phyloP scores from a whole-genome alignment of 371 early-diverging fungal genomes.

The Dinochytrium kinnereticum region DNA sequence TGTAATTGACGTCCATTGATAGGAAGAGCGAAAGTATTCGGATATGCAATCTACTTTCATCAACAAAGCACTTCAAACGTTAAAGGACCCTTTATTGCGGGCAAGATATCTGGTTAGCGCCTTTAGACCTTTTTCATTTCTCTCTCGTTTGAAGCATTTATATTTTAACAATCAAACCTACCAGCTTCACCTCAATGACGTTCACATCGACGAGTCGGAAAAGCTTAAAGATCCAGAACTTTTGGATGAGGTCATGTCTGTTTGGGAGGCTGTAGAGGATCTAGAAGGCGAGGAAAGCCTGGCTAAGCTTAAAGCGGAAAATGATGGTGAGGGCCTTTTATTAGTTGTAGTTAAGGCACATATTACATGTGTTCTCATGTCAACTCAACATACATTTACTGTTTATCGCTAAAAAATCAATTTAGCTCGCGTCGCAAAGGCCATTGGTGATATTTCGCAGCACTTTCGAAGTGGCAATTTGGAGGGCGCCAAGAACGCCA shows the following conservation, averaged over 20 bases:
- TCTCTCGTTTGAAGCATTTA: neutral
- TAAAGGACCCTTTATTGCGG: constrained; percentile 77
- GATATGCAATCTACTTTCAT: constrained; percentile 80
- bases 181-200: constrained; percentile 65
- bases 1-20: constrained; percentile 10
- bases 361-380: too few species aligned
- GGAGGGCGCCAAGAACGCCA: constrained; percentile 59
- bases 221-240: constrained; percentile 72
- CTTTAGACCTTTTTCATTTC: neutral
- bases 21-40: constrained; percentile 76
- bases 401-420: neutral
- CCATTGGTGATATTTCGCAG: constrained; percentile 47
- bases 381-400: too few species aligned
- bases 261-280: constrained; percentile 75
- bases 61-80: constrained; percentile 85
- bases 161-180: neutral
- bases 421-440: constrained; percentile 51
- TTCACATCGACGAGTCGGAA: constrained; percentile 70
- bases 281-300: constrained; percentile 64
- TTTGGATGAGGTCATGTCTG: constrained; percentile 83
- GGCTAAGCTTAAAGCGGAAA: constrained; percentile 54
- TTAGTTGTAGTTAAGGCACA: too few species aligned
- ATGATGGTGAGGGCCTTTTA: constrained; percentile 44
- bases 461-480: constrained; percentile 63
- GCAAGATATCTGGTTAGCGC: constrained; percentile 75